Evolutionary conservation across 1,284 basidiomycete species (phyloP).

Genomic region (Hortiboletus rubellus): DNA sequence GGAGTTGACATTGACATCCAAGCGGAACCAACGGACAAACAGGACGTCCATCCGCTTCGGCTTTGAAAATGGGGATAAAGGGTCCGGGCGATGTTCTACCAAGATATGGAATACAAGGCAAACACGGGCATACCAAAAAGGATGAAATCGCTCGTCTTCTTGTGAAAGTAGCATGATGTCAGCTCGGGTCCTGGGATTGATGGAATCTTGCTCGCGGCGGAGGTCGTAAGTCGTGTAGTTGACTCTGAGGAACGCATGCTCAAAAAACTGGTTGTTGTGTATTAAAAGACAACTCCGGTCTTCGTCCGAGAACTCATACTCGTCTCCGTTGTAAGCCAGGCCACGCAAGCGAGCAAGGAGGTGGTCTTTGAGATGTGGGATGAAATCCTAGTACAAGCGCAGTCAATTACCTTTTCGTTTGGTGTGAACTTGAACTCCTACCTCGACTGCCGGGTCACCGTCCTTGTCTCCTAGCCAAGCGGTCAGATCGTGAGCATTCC

Average conservation of each 20-base stretch:
- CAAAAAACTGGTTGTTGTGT: slow-evolving; percentile 5
- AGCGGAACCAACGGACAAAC: too few relatives aligned
- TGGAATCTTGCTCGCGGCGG: slow-evolving; percentile 23
- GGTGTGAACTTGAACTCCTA: too few relatives aligned
- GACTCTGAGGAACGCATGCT: slow-evolving; percentile 12
- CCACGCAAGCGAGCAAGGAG: neutral
- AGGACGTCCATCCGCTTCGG: too few relatives aligned
- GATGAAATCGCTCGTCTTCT: slow-evolving; percentile 19
- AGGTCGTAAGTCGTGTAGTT: slow-evolving; percentile 36
- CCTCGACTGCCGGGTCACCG: neutral
- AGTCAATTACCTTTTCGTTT: too few relatives aligned
- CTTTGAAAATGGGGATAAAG: too few relatives aligned
- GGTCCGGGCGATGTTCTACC: slow-evolving; percentile 8
- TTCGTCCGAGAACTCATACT: neutral
- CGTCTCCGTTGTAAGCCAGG: neutral
- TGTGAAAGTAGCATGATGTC: slow-evolving; percentile 17
- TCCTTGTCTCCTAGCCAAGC: neutral
- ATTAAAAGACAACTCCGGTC: neutral
- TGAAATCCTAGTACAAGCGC: neutral
- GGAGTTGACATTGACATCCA: too few relatives aligned
- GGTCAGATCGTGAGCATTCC: neutral
- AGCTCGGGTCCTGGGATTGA: slow-evolving; percentile 15
- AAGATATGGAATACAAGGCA: slow-evolving; percentile 18
- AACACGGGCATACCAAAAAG: slow-evolving; percentile 36
- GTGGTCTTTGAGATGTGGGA: neutral